A percentile compares a stretch with the other conserved stretches of the same genome.
Conservation (phyloP, 1,139 yeast genomes). For the Trichomonascaceae sp. region DNA sequence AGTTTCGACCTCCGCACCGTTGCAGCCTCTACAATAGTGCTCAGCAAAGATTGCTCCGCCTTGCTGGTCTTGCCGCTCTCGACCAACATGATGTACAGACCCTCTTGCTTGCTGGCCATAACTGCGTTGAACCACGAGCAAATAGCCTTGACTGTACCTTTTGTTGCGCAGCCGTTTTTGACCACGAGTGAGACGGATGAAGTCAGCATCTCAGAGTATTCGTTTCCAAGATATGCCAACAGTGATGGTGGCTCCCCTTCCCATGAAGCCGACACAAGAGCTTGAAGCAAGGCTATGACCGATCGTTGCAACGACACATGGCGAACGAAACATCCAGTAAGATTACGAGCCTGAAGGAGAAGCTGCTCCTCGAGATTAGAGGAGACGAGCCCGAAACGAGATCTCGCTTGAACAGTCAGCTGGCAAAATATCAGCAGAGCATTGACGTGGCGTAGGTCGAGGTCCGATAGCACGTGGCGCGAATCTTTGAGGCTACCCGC, state of each 20-base stretch:
- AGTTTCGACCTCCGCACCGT: slow-evolving; percentile 25
- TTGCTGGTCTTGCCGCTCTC: slow-evolving; percentile 47
- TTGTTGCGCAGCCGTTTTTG: slow-evolving; percentile 45
- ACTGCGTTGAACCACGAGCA: slow-evolving; percentile 69
- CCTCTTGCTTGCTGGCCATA: slow-evolving; percentile 64
- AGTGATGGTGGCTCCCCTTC: slow-evolving; percentile 53
- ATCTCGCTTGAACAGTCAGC: slow-evolving; percentile 41
- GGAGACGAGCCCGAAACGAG: slow-evolving; percentile 34
- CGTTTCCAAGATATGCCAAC: slow-evolving; percentile 63
- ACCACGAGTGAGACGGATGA: slow-evolving; percentile 48
- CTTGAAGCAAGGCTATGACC: slow-evolving; percentile 46
- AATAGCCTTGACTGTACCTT: slow-evolving; percentile 40
- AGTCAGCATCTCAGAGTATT: slow-evolving; percentile 46
- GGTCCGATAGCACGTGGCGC: no score
- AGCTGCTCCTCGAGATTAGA: slow-evolving; percentile 54
- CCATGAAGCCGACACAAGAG: slow-evolving; percentile 53
- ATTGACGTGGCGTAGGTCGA: no score
- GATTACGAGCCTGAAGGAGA: slow-evolving; percentile 40
- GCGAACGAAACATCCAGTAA: slow-evolving; percentile 48
- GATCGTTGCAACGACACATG: slow-evolving; percentile 36
- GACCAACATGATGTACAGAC: slow-evolving; percentile 62
- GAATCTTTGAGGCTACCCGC: no score
- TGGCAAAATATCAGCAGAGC: no score
- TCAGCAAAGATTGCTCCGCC: slow-evolving; percentile 31
- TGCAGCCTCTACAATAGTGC: slow-evolving; percentile 47